Evolutionary conservation across 495 filamentous ascomycete genomes (phyloP).

Genomic region (Recurvomyces mirabilis): DNA sequence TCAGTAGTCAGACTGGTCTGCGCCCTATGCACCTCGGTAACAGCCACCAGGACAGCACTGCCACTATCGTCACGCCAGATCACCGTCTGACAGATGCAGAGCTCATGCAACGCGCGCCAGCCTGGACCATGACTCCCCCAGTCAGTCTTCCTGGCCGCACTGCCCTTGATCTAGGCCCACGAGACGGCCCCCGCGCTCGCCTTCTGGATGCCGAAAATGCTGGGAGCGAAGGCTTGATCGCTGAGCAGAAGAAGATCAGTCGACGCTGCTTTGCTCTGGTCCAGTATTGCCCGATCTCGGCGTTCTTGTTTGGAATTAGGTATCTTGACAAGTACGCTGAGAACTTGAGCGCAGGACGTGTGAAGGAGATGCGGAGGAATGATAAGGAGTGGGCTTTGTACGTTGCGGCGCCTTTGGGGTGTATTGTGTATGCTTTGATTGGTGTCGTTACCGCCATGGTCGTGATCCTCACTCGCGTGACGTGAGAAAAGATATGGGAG

Average conservation of each 20-base stretch:
- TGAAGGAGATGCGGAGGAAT: constrained; percentile 7
- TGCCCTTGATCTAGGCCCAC: background rate
- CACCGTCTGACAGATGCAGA: constrained; percentile 12
- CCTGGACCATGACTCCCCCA: constrained; percentile 8
- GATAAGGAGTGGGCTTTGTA: constrained; percentile 7
- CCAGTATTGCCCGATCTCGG: constrained; percentile 4
- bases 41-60: background rate
- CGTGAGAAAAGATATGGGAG: too few relatives aligned
- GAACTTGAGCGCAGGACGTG: background rate
- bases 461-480: background rate
- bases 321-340: constrained; percentile 1
- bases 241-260: constrained; percentile 5
- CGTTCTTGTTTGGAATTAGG: constrained; percentile 11
- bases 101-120: constrained; percentile 3
- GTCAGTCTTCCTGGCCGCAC: background rate
- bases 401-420: constrained; percentile 5
- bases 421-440: constrained; percentile 1
- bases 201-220: background rate
- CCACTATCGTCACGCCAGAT: background rate
- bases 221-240: background rate
- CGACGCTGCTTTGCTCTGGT: background rate
- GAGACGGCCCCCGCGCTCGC: background rate
- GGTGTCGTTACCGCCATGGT: background rate
- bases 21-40: background rate
- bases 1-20: background rate